These are phyloP conservation scores for Carallia pectinifolia DNA, from an alignment of 345 rosid species.

Conservation along the genomic window DNA sequence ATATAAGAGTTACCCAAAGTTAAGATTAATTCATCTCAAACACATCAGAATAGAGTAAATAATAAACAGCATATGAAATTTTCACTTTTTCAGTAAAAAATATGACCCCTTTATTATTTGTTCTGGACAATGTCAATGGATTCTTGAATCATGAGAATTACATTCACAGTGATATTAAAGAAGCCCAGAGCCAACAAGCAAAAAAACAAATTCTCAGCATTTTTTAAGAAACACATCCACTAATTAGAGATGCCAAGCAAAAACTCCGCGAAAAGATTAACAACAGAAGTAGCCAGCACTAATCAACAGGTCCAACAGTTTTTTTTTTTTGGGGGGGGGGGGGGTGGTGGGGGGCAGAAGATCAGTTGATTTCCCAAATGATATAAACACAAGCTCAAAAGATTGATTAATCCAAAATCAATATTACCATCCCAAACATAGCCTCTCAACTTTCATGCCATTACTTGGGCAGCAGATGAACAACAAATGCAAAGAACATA, in stretches of 20 bases:
- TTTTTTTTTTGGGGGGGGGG: neutral
- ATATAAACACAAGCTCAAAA: neutral
- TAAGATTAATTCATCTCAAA: neutral
- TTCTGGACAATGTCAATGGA: neutral
- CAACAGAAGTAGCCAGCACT: neutral
- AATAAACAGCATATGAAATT: neutral
- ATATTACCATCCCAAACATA: constrained; percentile 2
- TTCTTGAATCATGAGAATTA: neutral
- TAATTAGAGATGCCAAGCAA: neutral
- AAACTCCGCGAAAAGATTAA: neutral
- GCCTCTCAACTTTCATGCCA: constrained; percentile 2
- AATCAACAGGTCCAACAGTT: neutral
- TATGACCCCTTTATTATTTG: neutral
- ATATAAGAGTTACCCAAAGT: neutral
- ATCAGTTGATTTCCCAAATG: neutral
- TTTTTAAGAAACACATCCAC: neutral
- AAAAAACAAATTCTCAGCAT: neutral
- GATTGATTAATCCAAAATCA: constrained; percentile 8
- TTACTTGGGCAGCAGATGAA: too few species aligned
- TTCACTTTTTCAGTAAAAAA: neutral
- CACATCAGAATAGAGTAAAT: neutral
- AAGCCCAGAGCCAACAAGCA: neutral
- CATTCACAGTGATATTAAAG: neutral
- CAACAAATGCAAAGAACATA: neutral
- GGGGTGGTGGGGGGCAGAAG: neutral